A percentile compares a stretch with the other conserved stretches of the same genome.
These are phyloP conservation scores for Starmerella asiatica DNA, from an alignment of 805 yeast genomes.

Conservation along the genomic window DNA sequence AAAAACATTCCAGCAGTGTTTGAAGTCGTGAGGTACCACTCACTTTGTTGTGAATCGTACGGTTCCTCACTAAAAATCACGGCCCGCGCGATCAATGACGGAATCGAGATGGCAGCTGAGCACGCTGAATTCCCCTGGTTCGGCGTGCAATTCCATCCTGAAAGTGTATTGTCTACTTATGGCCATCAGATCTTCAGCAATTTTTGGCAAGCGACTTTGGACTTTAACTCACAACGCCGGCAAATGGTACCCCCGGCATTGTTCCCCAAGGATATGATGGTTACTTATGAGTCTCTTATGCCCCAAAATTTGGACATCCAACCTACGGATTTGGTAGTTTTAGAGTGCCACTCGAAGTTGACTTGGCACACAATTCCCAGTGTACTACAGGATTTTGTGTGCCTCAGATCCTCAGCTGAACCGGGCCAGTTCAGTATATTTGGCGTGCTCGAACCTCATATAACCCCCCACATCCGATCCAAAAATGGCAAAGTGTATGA, in stretches of 20 bases:
- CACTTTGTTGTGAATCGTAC: slow-evolving; percentile 41
- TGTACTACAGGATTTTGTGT: slow-evolving; percentile 35
- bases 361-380: slow-evolving; percentile 8
- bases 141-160: slow-evolving; percentile 97
- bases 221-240: slow-evolving; percentile 24
- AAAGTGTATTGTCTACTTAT: slow-evolving; percentile 65
- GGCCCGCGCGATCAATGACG: slow-evolving; percentile 26
- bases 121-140: slow-evolving; percentile 53
- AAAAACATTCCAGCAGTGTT: slow-evolving; percentile 33
- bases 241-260: not conserved
- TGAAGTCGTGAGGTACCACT: slow-evolving; percentile 78
- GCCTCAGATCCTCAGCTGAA: slow-evolving; percentile 62
- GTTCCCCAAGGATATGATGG: slow-evolving; percentile 5
- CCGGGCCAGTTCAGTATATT: slow-evolving; percentile 86
- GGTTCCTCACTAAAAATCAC: not conserved
- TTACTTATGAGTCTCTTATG: slow-evolving; percentile 5
- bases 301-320: not conserved
- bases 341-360: not conserved
- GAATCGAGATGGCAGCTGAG: slow-evolving; percentile 65
- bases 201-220: slow-evolving; percentile 42
- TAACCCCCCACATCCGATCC: slow-evolving; percentile 17
- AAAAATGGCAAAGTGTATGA: slow-evolving; percentile 8
- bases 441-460: slow-evolving; percentile 35
- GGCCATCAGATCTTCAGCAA: slow-evolving; percentile 51
- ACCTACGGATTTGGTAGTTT: not conserved